A percentile compares a stretch with the other conserved stretches of the same genome.
These are phyloP conservation scores for Monilinia polystroma DNA, from an alignment of 2,329 filamentous ascomycete genomes.

Conservation along the genomic window DNA sequence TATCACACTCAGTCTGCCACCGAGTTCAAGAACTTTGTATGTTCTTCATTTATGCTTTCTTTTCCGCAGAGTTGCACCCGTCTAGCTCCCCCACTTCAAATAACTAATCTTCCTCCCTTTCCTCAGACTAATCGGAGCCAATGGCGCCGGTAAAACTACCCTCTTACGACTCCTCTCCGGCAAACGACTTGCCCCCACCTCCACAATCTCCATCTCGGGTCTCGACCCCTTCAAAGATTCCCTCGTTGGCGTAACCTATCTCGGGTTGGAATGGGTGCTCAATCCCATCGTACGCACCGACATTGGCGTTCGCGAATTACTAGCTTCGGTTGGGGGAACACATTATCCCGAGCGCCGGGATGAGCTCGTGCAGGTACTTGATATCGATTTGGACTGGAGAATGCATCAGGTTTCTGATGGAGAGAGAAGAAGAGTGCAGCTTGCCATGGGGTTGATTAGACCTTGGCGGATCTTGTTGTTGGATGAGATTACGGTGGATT, in stretches of 20 bases:
- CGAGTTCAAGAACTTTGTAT: slow-evolving; percentile 56
- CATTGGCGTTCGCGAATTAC: slow-evolving; percentile 84
- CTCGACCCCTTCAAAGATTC: slow-evolving; percentile 89
- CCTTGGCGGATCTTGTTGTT: slow-evolving; percentile 90
- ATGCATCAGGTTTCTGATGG: slow-evolving; percentile 96
- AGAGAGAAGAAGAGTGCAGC: slow-evolving; percentile 84
- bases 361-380: slow-evolving; percentile 82
- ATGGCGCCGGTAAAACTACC: slow-evolving; percentile 96
- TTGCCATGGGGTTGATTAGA: slow-evolving; percentile 90
- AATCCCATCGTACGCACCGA: slow-evolving; percentile 95
- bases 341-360: slow-evolving; percentile 78
- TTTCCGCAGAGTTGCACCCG: neutral
- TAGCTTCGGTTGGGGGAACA: slow-evolving; percentile 82
- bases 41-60: slow-evolving; percentile 47
- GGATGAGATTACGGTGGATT: slow-evolving; percentile 95
- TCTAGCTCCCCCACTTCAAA: slow-evolving; percentile 46
- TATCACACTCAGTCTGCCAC: slow-evolving; percentile 60
- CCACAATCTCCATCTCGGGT: slow-evolving; percentile 73
- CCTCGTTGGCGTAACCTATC: slow-evolving; percentile 92
- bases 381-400: slow-evolving; percentile 89
- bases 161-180: slow-evolving; percentile 87
- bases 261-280: slow-evolving; percentile 96
- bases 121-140: slow-evolving; percentile 84
- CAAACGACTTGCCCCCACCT: slow-evolving; percentile 82
- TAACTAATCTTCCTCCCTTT: slow-evolving; percentile 73